Base-by-base conservation (phyloP, 2,329 filamentous ascomycete genomes). In the Penicillium sp. region DNA sequence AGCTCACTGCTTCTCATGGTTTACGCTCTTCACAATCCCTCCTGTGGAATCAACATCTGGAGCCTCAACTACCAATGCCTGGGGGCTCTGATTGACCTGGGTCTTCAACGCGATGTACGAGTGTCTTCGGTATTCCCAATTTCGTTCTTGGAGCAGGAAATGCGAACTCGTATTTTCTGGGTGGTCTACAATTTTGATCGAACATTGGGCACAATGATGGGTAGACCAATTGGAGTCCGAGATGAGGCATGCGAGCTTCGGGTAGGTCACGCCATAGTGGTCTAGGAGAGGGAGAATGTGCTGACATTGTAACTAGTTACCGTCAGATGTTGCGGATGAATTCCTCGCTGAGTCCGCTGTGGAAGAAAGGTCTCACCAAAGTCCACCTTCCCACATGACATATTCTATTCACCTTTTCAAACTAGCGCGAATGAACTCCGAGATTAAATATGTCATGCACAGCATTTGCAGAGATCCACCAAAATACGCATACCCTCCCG, bases 391-490 rank as follows among this genome's bases (percentile, higher is more conserved):
- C 4, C 68, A 66, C 27, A 75, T 79, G 58, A 61, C 70, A 0
- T 78, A 72, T 42, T 74, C 78, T 0, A 72, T 82, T 7, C 79
- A 81, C 42, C 62, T 82, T 0, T 82, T 82, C 48, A 65, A 50
- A 44, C 40, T 69, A 2, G 61, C 68, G 1, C 60, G 72, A 65
- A 67, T 82, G 5, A 83, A 82, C 49, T 83, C 81, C 0, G 80
- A 83, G 58, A 81, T 83, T n/a, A 83, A 83, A 63, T 82, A 82
- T 41, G 71, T 83, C 2, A 75, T 79, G 29, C 80, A 83, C 47
- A 82, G 80, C 46, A 74, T 83, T 46, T 73, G 74, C n/a, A 70
- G 75, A 20, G 70, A 75, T 4, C 68, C 72, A 0, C 80, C 80
- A 0, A 63, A 64, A 6, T 82, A 82, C 46, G 77, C 80, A 0